These are phyloP conservation scores for Epichloe sibirici DNA, from an alignment of 2,329 filamentous ascomycete genomes.

Conservation along the genomic window DNA sequence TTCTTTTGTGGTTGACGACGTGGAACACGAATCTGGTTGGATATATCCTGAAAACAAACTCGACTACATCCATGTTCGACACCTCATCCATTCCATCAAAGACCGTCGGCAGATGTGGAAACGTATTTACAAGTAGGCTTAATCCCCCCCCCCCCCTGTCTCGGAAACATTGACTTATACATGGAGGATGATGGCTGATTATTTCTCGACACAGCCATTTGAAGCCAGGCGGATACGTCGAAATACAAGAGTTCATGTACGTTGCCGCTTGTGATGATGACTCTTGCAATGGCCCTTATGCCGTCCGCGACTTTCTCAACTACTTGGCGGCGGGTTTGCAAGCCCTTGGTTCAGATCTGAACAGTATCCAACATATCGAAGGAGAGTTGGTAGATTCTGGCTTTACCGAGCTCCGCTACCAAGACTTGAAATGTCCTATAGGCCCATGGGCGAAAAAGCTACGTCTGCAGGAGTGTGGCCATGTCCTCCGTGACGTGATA, in stretches of 20 bases:
- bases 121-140: constrained; percentile 28
- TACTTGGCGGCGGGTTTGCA: constrained; percentile 29
- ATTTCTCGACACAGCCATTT: constrained; percentile 25
- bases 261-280: constrained; percentile 31
- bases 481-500: constrained; percentile 31
- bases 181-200: not conserved
- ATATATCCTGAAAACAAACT: constrained; percentile 31
- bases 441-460: constrained; percentile 34
- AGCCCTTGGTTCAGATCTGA: constrained; percentile 28
- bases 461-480: constrained; percentile 31
- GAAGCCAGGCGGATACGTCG: constrained; percentile 39
- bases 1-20: constrained; percentile 39
- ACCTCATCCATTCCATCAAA: constrained; percentile 32
- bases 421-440: constrained; percentile 34
- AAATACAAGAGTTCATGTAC: constrained; percentile 35
- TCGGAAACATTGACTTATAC: not conserved
- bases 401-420: constrained; percentile 28
- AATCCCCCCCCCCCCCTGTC: not conserved
- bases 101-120: constrained; percentile 29
- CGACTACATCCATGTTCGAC: constrained; percentile 37
- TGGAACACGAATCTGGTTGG: constrained; percentile 39
- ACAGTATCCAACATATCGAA: constrained; percentile 25
- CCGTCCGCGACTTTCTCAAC: constrained; percentile 32
- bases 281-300: constrained; percentile 30
- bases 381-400: constrained; percentile 27